Base-by-base conservation (phyloP, 129 eudicot genomes). In the Ambrosia trifida region DNA sequence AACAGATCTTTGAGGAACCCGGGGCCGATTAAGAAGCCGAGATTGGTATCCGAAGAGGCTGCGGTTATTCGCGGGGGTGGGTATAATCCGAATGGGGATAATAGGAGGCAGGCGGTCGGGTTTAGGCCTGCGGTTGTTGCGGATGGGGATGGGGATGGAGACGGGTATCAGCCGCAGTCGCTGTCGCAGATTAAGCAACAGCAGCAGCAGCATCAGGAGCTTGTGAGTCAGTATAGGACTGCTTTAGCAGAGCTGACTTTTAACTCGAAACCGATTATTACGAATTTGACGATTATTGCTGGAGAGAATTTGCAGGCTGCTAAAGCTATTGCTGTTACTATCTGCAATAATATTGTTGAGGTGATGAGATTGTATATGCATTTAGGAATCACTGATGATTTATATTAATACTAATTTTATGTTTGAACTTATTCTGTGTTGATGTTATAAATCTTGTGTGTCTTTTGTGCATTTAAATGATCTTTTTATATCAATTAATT, bases 241-340 rank as follows among this genome's bases (percentile, higher is more conserved):
- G 99, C 99, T 7, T 69, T 94, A 41, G 81, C 86, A 0, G 99
- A 94, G 88, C 82, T 94, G 59, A 94, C 97, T 40, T 89, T 94
- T 68, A 94, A 94, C 58, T 94, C 99, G 9, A 94, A 94, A 67
- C 99, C 99, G 2, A 94, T 94, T 5, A 95, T 95, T 69, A 95
- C 97, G 4, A 95, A 90, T 70, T 80, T 95, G 86, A 87, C 99
- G 58, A 95, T 95, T 36, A 95, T 95, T 10, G 99, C 99, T 0
- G 99, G 99, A 16, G 99, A 95, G 81, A 95, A 88, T 76, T 47
- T 74, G 70, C 96, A 80, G 36, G 97, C 97, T 66, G 96, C 99
- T 10, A 90, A 88, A 85, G 86, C 94, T 28, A 83, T 90, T 65
- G 96, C 96, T 0, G 86, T 83, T 8, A 79, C 85, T 70, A 70